Evolutionary conservation across 805 yeast species (phyloP).

Genomic region (Maudiozyma pseudohumilis): DNA sequence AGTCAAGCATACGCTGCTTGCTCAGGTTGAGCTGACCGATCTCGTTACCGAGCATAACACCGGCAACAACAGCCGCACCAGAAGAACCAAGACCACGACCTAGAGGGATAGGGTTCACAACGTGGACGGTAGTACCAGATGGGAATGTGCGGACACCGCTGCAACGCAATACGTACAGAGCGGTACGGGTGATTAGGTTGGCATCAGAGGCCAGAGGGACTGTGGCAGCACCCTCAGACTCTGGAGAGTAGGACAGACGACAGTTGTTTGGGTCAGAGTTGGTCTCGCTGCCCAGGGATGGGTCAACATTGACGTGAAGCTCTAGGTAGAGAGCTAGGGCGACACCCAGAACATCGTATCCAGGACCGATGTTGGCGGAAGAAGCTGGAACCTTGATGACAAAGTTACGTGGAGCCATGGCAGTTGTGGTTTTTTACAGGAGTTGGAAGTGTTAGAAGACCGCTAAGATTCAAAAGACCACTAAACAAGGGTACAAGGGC

Average conservation of each 20-base stretch:
- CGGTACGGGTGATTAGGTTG: constrained; percentile 86
- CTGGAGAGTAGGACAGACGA: constrained; percentile 53
- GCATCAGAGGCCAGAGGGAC: constrained; percentile 73
- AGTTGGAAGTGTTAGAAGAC: too few relatives aligned
- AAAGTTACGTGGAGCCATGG: constrained; percentile 43
- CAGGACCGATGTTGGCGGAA: constrained; percentile 97
- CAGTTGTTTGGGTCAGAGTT: constrained; percentile 59
- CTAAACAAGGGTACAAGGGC: too few relatives aligned
- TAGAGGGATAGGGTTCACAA: constrained; percentile 84
- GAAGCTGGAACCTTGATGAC: constrained; percentile 83
- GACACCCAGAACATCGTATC: constrained; percentile 92
- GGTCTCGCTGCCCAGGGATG: constrained; percentile 36
- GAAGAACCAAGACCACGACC: constrained; percentile 97
- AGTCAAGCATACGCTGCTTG: constrained; percentile 81
- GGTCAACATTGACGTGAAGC: constrained; percentile 57
- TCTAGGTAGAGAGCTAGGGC: constrained; percentile 71
- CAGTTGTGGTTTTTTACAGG: neutral
- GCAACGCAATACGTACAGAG: constrained; percentile 82
- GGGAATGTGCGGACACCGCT: constrained; percentile 73
- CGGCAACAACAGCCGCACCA: constrained; percentile 98
- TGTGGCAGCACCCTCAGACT: constrained; percentile 64
- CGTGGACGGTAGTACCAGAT: constrained; percentile 67
- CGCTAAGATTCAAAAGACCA: too few relatives aligned
- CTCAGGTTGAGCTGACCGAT: constrained; percentile 64
- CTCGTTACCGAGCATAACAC: constrained; percentile 82